Evolutionary conservation across 257 asterid genomes (phyloP), one percentile per base, ranked within the genome.

Genomic region (Fraxinus cuspidata): DNA sequence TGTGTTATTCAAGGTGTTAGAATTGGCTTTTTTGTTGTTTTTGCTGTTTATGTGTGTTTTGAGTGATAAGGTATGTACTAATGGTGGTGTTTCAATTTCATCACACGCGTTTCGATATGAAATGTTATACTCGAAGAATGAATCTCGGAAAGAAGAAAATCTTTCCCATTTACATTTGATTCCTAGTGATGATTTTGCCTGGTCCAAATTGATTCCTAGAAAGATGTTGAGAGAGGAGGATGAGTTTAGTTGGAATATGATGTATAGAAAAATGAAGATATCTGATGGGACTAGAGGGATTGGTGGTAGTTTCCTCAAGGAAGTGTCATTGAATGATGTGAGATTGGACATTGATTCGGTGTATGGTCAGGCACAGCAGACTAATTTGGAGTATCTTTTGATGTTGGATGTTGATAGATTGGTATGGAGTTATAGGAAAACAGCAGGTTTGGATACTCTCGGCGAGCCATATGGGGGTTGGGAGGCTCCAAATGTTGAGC

Each of bases 401-500:
- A 85, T 95, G 91, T 80, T 95, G 87, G 97, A 95, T 81, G 93
- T 89, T 69, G 97, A 95, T 85, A 83, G 92, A 53, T 74, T 95
- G 80, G 90, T 88, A 10, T 95, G 99, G 99, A 95, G 97, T 81
- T 95, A 93, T 49, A 79, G 97, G 78, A 91, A 87, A 74, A 91
- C 95, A 5, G 96, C 98, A 8, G 97, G 92, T 34, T 82, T 94
- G 87, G 88, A 83, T 32, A 83, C 97, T 81, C 94, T 83, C 5
- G 92, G 91, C n/a, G 69, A 83, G 34, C 91, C 99, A 8, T 93
- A 95, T 70, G 97, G 96, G 0, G 99, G 99, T 11, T 95, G 99
- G 99, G 99, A 95, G 91, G 91, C 82, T 66, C 88, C 91, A 0
- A 16, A 44, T 51, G 1, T 64, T 2, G 96, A 95, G 94, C 98